Base-by-base conservation (phyloP, 2,329 filamentous ascomycete genomes). In the Fusarium lateritium region DNA sequence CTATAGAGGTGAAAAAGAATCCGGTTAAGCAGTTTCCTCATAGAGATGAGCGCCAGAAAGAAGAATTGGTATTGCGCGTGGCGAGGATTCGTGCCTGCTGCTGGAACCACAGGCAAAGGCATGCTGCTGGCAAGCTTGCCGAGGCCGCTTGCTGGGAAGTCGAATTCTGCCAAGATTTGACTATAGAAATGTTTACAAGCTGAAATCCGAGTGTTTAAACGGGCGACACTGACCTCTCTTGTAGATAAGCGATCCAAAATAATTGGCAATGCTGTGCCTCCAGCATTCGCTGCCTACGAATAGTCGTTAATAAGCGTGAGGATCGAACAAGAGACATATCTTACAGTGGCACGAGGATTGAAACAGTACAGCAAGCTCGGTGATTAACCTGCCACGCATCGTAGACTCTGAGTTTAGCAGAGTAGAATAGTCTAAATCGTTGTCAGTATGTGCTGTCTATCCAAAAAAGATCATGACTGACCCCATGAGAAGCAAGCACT, bases 141-240 rank as follows among this genome's bases (percentile, higher is more conserved):
- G 2, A 70, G 31, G 2, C 67, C 67, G n/a, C 67, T 70, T 2
- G 67, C 61, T 4, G 67, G 67, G 10, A 70, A 70, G 54, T 68
- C 65, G 13, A 68, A 65, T 44, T 70, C 65, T 4, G 67, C 65
- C 2, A 70, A 51, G 2, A 68, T 33, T 45, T 68, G 65, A n/a
- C 49, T 42, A 13, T 5, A 13, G 10, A 13, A 31, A 5, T 9
- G 10, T 31, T 31, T 5, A 31, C 10, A 31, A 10, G 10, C 28
- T 4, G 9, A 31, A 31, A 5, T 11, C 13, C 10, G 28, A 13
- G 1, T 31, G 10, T 9, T 31, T 31, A 10, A 13, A 31, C 10
- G 5, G 10, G 28, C 5, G 7, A n/a, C 6, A 11, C 2, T 15
- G 44, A 59, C 67, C 67, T 70, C n/a, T 68, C 67, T 11, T 68